Percentiles rank a stretch among this genome's conserved stretches.
These are phyloP conservation scores for Taiwanofungus camphoratus DNA, from an alignment of 1,284 basidiomycete species.

Conservation along the genomic window DNA sequence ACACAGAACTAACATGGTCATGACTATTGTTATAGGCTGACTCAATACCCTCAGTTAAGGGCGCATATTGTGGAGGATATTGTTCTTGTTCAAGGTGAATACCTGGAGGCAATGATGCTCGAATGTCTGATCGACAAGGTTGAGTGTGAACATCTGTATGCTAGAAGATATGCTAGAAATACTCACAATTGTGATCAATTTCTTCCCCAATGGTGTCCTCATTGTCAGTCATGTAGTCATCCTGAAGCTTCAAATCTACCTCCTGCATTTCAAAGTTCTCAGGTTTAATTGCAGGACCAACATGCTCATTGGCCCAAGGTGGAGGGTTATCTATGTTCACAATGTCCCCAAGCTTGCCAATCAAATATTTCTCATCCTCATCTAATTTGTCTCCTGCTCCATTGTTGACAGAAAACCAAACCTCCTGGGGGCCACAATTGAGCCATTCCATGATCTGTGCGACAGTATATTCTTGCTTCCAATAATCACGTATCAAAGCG, in stretches of 20 bases:
- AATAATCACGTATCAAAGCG: constrained; percentile 8
- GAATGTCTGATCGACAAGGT: too few relatives aligned
- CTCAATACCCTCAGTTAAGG: too few relatives aligned
- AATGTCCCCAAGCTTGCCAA: constrained; percentile 6
- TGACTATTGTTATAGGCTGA: too few relatives aligned
- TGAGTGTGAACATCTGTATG: too few relatives aligned
- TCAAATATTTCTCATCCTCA: constrained; percentile 5
- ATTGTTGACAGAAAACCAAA: constrained; percentile 6
- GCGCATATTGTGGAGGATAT: too few relatives aligned
- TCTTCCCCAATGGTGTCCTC: neutral
- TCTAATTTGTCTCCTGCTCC: constrained; percentile 1
- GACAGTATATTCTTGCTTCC: neutral
- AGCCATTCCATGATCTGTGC: constrained; percentile 1
- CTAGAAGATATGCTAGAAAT: too few relatives aligned
- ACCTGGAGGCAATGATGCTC: too few relatives aligned
- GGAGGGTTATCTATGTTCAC: constrained; percentile 1
- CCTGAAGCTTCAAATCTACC: neutral
- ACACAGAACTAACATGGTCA: too few relatives aligned
- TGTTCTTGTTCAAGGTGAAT: too few relatives aligned
- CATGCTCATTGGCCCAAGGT: neutral
- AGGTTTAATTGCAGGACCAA: neutral
- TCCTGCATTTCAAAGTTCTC: neutral
- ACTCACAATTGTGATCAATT: neutral
- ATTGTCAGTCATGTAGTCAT: neutral
- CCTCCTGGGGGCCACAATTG: neutral